These are phyloP conservation scores for Nannochloropsis gaditana DNA, from an alignment of 108 stramenopile genomes.

Conservation along the genomic window DNA sequence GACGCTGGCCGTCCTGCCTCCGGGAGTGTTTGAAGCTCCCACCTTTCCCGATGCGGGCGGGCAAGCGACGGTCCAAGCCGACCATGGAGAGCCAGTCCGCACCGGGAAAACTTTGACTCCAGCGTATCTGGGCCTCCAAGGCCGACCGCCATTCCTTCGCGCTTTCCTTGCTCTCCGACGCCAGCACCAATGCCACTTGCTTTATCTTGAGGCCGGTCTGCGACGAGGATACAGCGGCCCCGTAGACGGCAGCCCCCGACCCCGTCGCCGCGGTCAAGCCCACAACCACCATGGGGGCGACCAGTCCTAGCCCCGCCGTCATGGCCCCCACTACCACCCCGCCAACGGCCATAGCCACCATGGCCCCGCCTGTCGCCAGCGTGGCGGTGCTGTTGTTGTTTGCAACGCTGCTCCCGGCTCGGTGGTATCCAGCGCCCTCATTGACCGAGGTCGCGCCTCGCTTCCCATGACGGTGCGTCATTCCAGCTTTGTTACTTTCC, in stretches of 20 bases:
- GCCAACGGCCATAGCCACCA: conserved; percentile 22
- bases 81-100: neutral
- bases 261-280: conserved; percentile 23
- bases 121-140: neutral
- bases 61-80: neutral
- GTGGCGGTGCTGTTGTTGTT: neutral
- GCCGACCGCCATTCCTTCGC: conserved; percentile 4
- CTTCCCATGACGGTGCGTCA: neutral
- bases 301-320: conserved; percentile 23
- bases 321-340: conserved; percentile 24
- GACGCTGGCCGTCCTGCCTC: neutral
- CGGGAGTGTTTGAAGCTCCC: neutral
- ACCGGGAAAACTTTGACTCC: neutral
- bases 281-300: conserved; percentile 22
- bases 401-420: neutral
- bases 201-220: neutral
- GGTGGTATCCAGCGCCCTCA: neutral
- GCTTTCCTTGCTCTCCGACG: conserved; percentile 17
- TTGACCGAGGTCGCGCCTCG: neutral
- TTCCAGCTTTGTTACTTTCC: neutral
- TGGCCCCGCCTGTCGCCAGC: neutral
- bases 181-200: conserved; percentile 19
- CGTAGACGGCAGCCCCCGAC: conserved; percentile 7
- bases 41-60: neutral
- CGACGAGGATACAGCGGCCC: neutral